These are phyloP conservation scores for Ceratocystis cubensis DNA, from an alignment of 2,329 filamentous ascomycete genomes.

Conservation along the genomic window DNA sequence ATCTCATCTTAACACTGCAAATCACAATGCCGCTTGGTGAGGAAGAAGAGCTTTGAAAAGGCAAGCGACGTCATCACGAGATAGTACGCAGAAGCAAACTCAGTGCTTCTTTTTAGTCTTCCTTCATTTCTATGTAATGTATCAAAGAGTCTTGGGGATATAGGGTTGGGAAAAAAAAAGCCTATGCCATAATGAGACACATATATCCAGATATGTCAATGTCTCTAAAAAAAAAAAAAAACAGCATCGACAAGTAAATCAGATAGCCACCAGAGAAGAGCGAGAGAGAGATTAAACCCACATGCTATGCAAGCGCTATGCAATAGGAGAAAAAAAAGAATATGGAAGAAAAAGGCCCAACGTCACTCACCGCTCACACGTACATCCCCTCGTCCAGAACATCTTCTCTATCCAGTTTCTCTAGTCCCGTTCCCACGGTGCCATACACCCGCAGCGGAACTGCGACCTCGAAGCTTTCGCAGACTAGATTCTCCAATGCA, in stretches of 20 bases:
- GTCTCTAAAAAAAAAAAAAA: background rate
- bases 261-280: background rate
- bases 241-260: background rate
- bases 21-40: background rate
- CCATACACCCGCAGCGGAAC: slow-evolving; percentile 76
- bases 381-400: slow-evolving; percentile 36
- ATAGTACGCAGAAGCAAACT: background rate
- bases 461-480: slow-evolving; percentile 82
- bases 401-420: slow-evolving; percentile 44
- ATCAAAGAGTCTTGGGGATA: background rate
- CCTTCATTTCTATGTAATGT: background rate
- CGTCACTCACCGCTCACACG: slow-evolving; percentile 26
- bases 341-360: slow-evolving; percentile 16
- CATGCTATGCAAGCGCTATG: slow-evolving; percentile 8
- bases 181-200: background rate
- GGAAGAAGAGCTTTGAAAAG: background rate
- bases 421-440: slow-evolving; percentile 44
- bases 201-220: background rate
- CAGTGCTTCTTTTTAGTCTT: background rate
- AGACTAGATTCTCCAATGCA: slow-evolving; percentile 62
- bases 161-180: background rate
- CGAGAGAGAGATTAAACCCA: background rate
- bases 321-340: slow-evolving; percentile 16
- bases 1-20: slow-evolving; percentile 4
- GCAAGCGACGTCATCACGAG: background rate